Percentiles rank a stretch among this genome's conserved stretches.
phyloP scores from a whole-genome alignment of 2,329 filamentous ascomycete species.

The Graphiopsis chlorocephala region DNA sequence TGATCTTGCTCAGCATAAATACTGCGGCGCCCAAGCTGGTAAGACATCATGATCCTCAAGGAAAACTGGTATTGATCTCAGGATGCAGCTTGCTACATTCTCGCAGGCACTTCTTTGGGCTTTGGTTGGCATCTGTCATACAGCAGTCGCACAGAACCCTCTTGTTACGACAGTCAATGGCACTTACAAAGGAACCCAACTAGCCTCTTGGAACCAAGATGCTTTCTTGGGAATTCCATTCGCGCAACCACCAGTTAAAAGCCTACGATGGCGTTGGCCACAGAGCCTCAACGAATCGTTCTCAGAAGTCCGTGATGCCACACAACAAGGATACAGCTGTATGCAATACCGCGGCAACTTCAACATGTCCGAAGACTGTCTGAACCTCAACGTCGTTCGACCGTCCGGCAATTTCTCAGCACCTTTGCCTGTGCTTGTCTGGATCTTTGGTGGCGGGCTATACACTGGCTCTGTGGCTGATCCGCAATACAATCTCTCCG shows the following conservation, averaged over 20 bases:
- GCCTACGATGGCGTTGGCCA: slow-evolving; percentile 24
- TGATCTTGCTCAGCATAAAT: neutral
- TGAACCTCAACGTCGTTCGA: slow-evolving; percentile 51
- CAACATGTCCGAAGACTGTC: slow-evolving; percentile 50
- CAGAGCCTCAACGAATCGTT: slow-evolving; percentile 30
- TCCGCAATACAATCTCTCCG: slow-evolving; percentile 59
- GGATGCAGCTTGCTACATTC: neutral
- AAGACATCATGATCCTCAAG: neutral
- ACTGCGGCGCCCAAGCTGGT: neutral
- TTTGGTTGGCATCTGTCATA: neutral
- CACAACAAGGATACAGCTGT: slow-evolving; percentile 31
- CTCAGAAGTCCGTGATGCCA: slow-evolving; percentile 37
- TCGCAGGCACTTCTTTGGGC: neutral
- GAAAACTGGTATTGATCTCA: neutral
- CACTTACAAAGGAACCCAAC: slow-evolving; percentile 15
- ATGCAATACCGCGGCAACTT: slow-evolving; percentile 6
- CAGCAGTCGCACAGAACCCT: slow-evolving; percentile 38
- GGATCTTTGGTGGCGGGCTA: slow-evolving; percentile 58
- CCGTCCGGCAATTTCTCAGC: slow-evolving; percentile 35
- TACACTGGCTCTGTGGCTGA: slow-evolving; percentile 34
- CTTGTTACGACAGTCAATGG: neutral
- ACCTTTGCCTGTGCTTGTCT: slow-evolving; percentile 55
- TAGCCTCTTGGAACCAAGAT: slow-evolving; percentile 22
- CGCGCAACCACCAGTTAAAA: slow-evolving; percentile 25
- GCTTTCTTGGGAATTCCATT: slow-evolving; percentile 40